These are phyloP conservation scores for Sporodiniella umbellata DNA, from an alignment of 371 early-diverging fungal genomes.

Conservation along the genomic window DNA sequence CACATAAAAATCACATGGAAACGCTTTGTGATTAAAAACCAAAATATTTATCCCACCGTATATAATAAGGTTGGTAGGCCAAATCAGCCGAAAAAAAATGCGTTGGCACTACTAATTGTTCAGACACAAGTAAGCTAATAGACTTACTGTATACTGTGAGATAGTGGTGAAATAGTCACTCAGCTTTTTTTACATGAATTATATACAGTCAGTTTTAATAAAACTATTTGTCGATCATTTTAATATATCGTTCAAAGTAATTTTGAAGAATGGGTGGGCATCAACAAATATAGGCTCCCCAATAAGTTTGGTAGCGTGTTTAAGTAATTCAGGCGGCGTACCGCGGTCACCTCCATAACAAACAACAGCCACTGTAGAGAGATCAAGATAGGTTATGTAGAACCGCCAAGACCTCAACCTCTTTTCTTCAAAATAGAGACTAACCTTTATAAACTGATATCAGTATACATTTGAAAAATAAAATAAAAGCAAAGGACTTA, in stretches of 20 bases:
- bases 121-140: no score
- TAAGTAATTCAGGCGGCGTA: background rate
- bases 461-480: background rate
- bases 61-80: no score
- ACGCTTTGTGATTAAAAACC: no score
- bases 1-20: background rate
- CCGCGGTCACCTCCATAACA: conserved; percentile 18
- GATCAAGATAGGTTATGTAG: conserved; percentile 24
- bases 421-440: conserved; percentile 9
- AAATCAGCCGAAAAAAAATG: no score
- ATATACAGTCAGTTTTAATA: no score
- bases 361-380: conserved; percentile 14
- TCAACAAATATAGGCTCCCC: background rate
- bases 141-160: no score
- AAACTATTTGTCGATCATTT: background rate
- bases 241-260: background rate
- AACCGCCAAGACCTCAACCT: conserved; percentile 13
- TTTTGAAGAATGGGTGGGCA: background rate
- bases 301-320: background rate
- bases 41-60: no score
- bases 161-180: no score
- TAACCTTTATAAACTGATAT: background rate
- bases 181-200: no score
- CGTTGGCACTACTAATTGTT: no score
- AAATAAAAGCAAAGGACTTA: background rate